Evolutionary conservation across 305 asterid genomes (phyloP).

Genomic region (Rubia occidens): DNA sequence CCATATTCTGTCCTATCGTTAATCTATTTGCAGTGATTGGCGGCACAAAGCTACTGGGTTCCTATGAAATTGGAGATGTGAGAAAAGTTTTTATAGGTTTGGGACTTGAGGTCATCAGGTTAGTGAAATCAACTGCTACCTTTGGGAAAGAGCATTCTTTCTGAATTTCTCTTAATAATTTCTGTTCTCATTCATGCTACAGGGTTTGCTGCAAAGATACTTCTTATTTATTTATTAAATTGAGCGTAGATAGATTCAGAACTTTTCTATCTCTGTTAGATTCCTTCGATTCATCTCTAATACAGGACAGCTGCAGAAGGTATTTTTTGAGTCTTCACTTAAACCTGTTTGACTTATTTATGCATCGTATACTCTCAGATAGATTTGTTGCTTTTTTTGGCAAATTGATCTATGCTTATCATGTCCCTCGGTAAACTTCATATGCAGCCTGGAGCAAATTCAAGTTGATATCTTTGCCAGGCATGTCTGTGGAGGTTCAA

Average conservation of each 20-base stretch:
- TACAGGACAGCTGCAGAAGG: slow-evolving; percentile 33
- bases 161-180: slow-evolving; percentile 17
- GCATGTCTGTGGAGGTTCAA: slow-evolving; percentile 31
- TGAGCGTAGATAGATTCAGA: slow-evolving; percentile 32
- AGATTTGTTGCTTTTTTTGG: neutral
- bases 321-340: slow-evolving; percentile 17
- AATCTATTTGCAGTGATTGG: slow-evolving; percentile 30
- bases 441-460: slow-evolving; percentile 39
- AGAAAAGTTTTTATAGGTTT: slow-evolving; percentile 36
- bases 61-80: slow-evolving; percentile 28
- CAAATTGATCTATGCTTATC: slow-evolving; percentile 10
- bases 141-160: slow-evolving; percentile 5
- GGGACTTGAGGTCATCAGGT: slow-evolving; percentile 47
- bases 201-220: slow-evolving; percentile 34
- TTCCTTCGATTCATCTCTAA: slow-evolving; percentile 24
- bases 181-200: slow-evolving; percentile 10
- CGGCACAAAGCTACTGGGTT: slow-evolving; percentile 30
- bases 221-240: slow-evolving; percentile 34
- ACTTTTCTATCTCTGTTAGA: slow-evolving; percentile 28
- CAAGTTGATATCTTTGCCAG: slow-evolving; percentile 33
- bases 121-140: slow-evolving; percentile 16
- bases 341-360: slow-evolving; percentile 13
- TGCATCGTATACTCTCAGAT: neutral
- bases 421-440: slow-evolving; percentile 14
- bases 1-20: slow-evolving; percentile 11